phyloP scores from a whole-genome alignment of 768 basidiomycete genomes.

The Naganishia friedmannii region DNA sequence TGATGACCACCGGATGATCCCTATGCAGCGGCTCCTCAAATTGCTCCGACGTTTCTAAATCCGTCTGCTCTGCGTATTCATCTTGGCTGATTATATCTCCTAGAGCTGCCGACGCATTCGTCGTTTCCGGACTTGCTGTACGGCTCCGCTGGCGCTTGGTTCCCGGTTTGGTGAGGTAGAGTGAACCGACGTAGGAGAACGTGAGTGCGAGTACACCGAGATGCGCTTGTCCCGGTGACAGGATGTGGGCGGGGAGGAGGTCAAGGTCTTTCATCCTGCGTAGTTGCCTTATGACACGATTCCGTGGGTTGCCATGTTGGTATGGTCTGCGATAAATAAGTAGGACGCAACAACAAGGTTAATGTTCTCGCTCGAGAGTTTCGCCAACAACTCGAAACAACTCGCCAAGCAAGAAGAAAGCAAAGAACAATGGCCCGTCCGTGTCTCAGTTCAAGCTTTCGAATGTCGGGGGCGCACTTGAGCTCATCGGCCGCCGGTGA shows the following conservation, averaged over 20 bases:
- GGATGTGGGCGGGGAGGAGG: not conserved
- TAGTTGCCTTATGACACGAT: not conserved
- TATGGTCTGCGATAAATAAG: too few relatives aligned
- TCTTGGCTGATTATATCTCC: constrained; percentile 38
- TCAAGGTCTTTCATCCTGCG: not conserved
- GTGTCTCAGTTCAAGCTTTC: not conserved
- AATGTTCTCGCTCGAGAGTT: too few relatives aligned
- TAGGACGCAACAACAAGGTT: not conserved
- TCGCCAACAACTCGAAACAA: too few relatives aligned
- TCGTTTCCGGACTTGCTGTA: not conserved
- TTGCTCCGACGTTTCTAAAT: constrained; percentile 31
- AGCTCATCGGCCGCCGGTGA: not conserved
- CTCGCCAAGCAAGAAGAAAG: not conserved
- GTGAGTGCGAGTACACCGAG: constrained; percentile 63
- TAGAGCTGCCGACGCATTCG: not conserved
- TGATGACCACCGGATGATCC: constrained; percentile 80
- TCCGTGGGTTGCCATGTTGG: too few relatives aligned
- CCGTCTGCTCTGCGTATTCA: not conserved
- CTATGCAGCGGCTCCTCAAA: constrained; percentile 59
- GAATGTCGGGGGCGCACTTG: too few relatives aligned
- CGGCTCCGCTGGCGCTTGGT: not conserved
- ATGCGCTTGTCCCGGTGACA: constrained; percentile 55
- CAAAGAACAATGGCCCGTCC: not conserved
- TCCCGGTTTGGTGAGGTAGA: constrained; percentile 61
- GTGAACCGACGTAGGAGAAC: constrained; percentile 71